A percentile compares a stretch with the other conserved stretches of the same genome.
phyloP scores from a whole-genome alignment of 305 asterid species.

The Fraxinus platypoda region DNA sequence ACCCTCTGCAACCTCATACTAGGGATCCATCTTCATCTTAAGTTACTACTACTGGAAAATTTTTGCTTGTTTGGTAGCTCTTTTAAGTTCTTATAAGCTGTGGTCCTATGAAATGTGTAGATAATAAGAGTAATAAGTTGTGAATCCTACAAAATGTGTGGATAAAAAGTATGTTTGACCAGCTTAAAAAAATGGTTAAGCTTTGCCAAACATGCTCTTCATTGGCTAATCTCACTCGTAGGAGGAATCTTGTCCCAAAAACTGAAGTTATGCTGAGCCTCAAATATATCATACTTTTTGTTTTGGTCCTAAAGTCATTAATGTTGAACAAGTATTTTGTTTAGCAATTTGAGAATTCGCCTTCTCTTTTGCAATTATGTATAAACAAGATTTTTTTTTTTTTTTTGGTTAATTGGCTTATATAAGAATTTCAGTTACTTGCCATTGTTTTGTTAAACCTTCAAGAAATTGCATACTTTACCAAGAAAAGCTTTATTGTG shows the following conservation, averaged over 20 bases:
- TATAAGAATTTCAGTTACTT: neutral
- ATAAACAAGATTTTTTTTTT: neutral
- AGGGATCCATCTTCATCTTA: neutral
- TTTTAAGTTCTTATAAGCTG: neutral
- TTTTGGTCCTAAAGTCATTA: neutral
- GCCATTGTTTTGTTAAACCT: neutral
- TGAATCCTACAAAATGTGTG: neutral
- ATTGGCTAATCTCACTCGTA: neutral
- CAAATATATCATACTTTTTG: neutral
- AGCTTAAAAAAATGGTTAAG: neutral
- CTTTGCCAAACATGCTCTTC: neutral
- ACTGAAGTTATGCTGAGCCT: neutral
- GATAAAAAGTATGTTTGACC: neutral
- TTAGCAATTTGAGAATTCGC: neutral
- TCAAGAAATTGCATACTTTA: constrained; percentile 6
- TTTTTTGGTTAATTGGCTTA: neutral
- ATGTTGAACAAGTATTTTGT: neutral
- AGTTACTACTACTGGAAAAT: neutral
- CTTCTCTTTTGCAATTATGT: neutral
- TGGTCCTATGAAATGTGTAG: neutral
- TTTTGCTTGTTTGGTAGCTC: neutral
- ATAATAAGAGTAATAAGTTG: neutral
- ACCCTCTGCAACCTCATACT: neutral
- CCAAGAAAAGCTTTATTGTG: constrained; percentile 22
- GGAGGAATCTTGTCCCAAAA: neutral